A percentile compares a stretch with the other conserved stretches of the same genome.
Evolutionary conservation across 805 yeast genomes (phyloP).

Genomic region (Lachancea dasiensis): DNA sequence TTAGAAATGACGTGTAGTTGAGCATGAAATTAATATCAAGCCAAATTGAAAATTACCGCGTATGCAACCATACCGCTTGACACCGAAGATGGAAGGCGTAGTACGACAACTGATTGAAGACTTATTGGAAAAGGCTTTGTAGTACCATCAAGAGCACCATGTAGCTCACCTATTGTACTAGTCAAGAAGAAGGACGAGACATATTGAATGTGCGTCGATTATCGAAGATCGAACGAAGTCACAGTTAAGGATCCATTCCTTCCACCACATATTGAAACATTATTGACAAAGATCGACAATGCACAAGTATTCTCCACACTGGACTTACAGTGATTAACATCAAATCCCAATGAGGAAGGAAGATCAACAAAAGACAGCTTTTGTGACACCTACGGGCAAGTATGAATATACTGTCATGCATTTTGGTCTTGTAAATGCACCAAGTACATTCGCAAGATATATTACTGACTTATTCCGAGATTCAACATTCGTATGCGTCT

Average conservation of each 20-base stretch:
- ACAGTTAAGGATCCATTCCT: constrained; percentile 10
- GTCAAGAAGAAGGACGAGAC: constrained; percentile 15
- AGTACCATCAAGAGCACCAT: constrained; percentile 1
- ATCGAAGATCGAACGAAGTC: constrained; percentile 6
- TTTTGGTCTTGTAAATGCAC: constrained; percentile 15
- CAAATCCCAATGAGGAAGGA: constrained; percentile 11
- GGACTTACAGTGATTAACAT: constrained; percentile 4
- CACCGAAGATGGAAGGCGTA: constrained; percentile 12
- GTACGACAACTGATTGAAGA: background rate
- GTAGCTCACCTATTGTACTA: constrained; percentile 14
- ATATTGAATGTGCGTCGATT: constrained; percentile 8
- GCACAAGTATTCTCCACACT: constrained; percentile 5
- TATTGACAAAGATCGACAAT: constrained; percentile 3
- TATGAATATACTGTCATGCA: constrained; percentile 17
- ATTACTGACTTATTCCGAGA: constrained; percentile 18
- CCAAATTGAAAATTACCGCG: constrained; percentile 9
- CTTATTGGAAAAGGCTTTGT: background rate
- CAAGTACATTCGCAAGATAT: constrained; percentile 16
- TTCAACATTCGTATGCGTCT: constrained; percentile 11
- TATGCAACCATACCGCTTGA: constrained; percentile 12
- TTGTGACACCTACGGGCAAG: constrained; percentile 14
- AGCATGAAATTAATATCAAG: constrained; percentile 9
- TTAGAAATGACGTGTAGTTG: constrained; percentile 5
- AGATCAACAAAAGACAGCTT: constrained; percentile 11
- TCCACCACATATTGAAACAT: constrained; percentile 7